Base-by-base conservation (phyloP, 352 stramenopile genomes). In the Pythium aristosporum region DNA sequence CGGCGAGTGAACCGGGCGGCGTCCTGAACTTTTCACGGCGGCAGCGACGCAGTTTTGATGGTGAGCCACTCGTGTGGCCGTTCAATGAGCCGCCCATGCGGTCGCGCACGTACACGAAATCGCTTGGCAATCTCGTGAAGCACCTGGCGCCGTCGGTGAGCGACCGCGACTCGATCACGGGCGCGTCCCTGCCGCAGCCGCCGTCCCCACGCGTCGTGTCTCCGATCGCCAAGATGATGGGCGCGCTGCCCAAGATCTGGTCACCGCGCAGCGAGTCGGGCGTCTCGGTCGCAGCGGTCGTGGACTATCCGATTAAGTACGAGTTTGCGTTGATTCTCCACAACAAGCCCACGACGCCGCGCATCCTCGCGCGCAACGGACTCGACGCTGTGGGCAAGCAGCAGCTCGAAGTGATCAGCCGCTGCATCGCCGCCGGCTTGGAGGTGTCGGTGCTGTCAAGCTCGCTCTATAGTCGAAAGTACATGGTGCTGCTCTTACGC, bases 291-390 rank as follows among this genome's bases (percentile, higher is more conserved):
- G 63, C 69, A 13, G 47, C 62, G 3, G 61, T 76, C 3, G 62
- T 73, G 5, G 83, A 89, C 54, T 88, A 80, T 55, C 82, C 71
- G 46, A 88, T 92, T 65, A 88, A 87, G 68, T 94, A 93, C 65
- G 84, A 94, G 57, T 94, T 93, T 56, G 86, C 86, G 13, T 70
- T 94, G 18, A 86, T 94, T 16, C 64, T 94, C 39, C 83, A 91
- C 69, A 92, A 94, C 61, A 92, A 90, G 30, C 84, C 84, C 13
- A 92, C 80, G 25, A 90, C 84, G 12, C 79, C 83, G 4, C 79
- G 84, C 8, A 88, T 90, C 58, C 57, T 94, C 18, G 86, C 82
- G 20, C 74, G 81, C 23, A 90, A 91, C 28, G 86, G 86, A 21
- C 71, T 94, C 2, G 86, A 93, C 30, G 79, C 80, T 0, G 74